These are phyloP conservation scores for Aspergillus japonicus DNA, from an alignment of 2,329 filamentous ascomycete genomes.

Conservation along the genomic window DNA sequence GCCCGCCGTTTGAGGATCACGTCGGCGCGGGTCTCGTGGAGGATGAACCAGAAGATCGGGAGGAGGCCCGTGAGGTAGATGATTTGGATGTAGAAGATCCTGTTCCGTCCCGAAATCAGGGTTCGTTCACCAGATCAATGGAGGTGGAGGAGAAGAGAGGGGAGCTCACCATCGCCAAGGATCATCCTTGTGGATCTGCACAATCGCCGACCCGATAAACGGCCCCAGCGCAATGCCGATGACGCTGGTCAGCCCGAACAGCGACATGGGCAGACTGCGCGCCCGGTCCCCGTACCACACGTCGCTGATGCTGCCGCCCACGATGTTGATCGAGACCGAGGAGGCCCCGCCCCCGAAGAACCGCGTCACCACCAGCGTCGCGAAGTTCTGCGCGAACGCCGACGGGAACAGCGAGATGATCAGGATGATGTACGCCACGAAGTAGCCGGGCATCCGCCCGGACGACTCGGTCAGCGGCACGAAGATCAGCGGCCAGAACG, in stretches of 20 bases:
- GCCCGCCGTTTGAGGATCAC: constrained; percentile 44
- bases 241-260: constrained; percentile 47
- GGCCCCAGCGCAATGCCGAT: constrained; percentile 47
- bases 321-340: constrained; percentile 44
- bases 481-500: constrained; percentile 39
- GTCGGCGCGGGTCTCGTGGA: constrained; percentile 44
- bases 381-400: constrained; percentile 46
- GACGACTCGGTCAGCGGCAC: constrained; percentile 43
- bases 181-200: constrained; percentile 32
- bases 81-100: constrained; percentile 48
- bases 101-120: neutral
- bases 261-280: constrained; percentile 44
- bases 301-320: constrained; percentile 37
- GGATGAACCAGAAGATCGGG: constrained; percentile 42
- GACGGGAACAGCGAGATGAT: constrained; percentile 45
- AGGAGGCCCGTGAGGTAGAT: constrained; percentile 45
- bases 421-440: constrained; percentile 43
- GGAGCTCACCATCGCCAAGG: constrained; percentile 39
- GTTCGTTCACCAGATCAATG: neutral
- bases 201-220: constrained; percentile 43
- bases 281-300: constrained; percentile 39
- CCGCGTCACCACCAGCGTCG: constrained; percentile 45
- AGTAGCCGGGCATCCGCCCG: constrained; percentile 46
- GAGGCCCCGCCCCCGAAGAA: constrained; percentile 47
- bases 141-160: neutral